Conservation (phyloP, 2,329 filamentous ascomycete species). For the Teratosphaeriaceae sp. region DNA sequence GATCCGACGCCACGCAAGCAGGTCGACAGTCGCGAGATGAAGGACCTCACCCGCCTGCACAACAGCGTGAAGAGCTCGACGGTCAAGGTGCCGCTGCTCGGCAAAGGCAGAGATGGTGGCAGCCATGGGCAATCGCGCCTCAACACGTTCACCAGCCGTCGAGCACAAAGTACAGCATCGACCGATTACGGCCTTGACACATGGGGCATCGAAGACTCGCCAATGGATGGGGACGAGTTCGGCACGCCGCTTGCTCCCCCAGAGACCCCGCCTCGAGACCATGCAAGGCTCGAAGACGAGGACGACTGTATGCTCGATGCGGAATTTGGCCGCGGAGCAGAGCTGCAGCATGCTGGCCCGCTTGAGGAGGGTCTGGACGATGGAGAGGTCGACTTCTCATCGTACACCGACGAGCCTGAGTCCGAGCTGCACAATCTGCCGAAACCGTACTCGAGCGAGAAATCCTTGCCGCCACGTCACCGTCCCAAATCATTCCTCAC, state of each 20-base stretch:
- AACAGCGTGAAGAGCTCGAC: slow-evolving; percentile 19
- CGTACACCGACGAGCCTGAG: slow-evolving; percentile 2
- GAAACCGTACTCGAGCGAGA: not conserved
- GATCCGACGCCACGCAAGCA: slow-evolving; percentile 3
- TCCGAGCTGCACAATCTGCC: not conserved
- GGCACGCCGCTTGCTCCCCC: slow-evolving; percentile 4
- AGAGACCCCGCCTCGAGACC: slow-evolving; percentile 3
- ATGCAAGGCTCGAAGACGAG: not conserved
- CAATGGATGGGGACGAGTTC: not conserved
- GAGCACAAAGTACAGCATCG: not conserved
- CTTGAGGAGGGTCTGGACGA: not conserved
- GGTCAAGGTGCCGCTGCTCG: slow-evolving; percentile 13
- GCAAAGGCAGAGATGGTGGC: not conserved
- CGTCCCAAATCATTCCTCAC: not conserved
- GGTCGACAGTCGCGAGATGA: slow-evolving; percentile 11
- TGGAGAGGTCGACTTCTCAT: slow-evolving; percentile 5
- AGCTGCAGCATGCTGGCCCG: not conserved
- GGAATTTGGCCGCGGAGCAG: not conserved
- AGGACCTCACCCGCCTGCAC: slow-evolving; percentile 18
- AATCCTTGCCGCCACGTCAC: not conserved
- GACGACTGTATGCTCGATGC: slow-evolving; percentile 9
- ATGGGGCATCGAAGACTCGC: slow-evolving; percentile 4
- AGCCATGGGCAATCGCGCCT: slow-evolving; percentile 1
- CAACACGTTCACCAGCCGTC: slow-evolving; percentile 8
- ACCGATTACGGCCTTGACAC: slow-evolving; percentile 17